A percentile compares a stretch with the other conserved stretches of the same genome.
Evolutionary conservation across 2,329 filamentous ascomycete genomes (phyloP).

Genomic region (Sarocladium strictum): DNA sequence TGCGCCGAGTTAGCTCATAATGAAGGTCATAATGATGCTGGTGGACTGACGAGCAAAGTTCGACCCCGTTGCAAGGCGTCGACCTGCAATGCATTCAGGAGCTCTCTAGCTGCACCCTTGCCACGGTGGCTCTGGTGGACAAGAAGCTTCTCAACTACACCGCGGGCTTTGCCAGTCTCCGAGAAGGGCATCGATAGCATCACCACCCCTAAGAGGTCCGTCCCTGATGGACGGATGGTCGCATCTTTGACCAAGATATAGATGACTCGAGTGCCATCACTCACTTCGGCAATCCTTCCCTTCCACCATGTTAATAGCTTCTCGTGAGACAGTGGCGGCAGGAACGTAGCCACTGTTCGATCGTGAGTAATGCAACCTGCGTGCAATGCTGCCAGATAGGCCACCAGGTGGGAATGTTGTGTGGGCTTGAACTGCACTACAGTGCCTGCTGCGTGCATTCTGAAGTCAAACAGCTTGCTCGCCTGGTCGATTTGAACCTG

Average conservation of each 20-base stretch:
- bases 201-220: constrained; percentile 48
- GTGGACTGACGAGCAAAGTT: constrained; percentile 45
- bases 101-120: constrained; percentile 42
- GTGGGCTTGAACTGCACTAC: constrained; percentile 37
- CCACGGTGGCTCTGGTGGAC: constrained; percentile 45
- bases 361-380: constrained; percentile 53
- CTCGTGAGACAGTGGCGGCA: constrained; percentile 50
- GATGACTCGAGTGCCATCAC: constrained; percentile 41
- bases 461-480: background rate
- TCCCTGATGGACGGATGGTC: constrained; percentile 20
- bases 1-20: background rate
- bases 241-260: constrained; percentile 41
- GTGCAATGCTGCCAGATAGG: constrained; percentile 53
- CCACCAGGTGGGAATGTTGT: constrained; percentile 45
- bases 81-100: constrained; percentile 50
- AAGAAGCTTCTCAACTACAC: constrained; percentile 51
- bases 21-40: background rate
- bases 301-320: constrained; percentile 55
- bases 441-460: constrained; percentile 26
- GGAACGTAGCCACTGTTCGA: constrained; percentile 50
- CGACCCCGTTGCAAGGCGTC: constrained; percentile 44
- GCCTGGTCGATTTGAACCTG: background rate
- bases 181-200: constrained; percentile 45
- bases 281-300: constrained; percentile 41
- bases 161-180: constrained; percentile 52